Evolutionary conservation across 345 rosid species (phyloP).

Genomic region (Aquilaria yunnanensis): DNA sequence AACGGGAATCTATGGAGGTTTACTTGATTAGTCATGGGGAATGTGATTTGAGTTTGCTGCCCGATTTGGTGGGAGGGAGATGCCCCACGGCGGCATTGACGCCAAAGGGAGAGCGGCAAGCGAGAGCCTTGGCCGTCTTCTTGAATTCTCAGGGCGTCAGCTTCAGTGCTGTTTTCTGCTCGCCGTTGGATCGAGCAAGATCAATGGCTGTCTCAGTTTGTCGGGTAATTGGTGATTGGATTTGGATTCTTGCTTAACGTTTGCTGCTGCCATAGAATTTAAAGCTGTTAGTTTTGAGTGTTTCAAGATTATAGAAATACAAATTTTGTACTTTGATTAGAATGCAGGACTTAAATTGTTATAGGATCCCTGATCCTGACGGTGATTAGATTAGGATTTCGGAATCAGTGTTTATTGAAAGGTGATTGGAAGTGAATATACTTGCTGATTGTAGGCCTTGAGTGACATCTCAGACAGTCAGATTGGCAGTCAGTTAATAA

Average conservation of each 20-base stretch:
- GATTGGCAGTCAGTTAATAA: too few relatives aligned
- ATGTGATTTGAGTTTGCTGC: slow-evolving; percentile 62
- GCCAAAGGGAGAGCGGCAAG: slow-evolving; percentile 75
- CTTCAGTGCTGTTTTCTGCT: slow-evolving; percentile 61
- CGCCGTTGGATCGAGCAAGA: slow-evolving; percentile 83
- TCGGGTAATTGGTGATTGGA: slow-evolving; percentile 37
- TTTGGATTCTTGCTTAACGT: too few relatives aligned
- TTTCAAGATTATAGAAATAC: too few relatives aligned
- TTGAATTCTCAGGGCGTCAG: slow-evolving; percentile 72
- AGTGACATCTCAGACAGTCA: too few relatives aligned
- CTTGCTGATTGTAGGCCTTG: too few relatives aligned
- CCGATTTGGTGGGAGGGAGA: slow-evolving; percentile 78
- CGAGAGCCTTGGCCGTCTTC: slow-evolving; percentile 86
- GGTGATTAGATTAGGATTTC: too few relatives aligned
- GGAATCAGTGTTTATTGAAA: too few relatives aligned
- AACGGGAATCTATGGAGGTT: slow-evolving; percentile 51
- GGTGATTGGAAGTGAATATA: too few relatives aligned
- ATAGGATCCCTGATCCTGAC: too few relatives aligned
- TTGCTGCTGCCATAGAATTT: not conserved
- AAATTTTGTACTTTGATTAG: not conserved
- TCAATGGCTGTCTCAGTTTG: slow-evolving; percentile 77
- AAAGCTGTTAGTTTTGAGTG: not conserved
- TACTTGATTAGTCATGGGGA: slow-evolving; percentile 75
- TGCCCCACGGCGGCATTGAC: slow-evolving; percentile 66
- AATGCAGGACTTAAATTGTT: not conserved